Evolutionary conservation across 768 basidiomycete genomes (phyloP).

Genomic region (Rhizopogon vesiculosus): DNA sequence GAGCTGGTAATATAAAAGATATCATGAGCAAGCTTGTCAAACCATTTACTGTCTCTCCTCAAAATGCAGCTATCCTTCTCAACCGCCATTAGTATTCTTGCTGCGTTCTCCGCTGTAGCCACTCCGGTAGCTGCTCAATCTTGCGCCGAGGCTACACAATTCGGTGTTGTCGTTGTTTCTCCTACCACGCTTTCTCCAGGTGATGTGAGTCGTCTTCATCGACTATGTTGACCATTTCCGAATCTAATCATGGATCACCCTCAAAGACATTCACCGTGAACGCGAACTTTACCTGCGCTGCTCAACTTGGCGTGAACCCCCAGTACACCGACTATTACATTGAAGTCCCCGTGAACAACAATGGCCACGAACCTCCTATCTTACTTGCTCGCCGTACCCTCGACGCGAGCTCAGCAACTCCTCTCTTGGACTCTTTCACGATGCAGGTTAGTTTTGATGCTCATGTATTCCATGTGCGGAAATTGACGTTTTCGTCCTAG

Average conservation of each 20-base stretch:
- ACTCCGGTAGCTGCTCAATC: conserved; percentile 15
- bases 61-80: conserved; percentile 15
- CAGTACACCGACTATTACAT: conserved; percentile 28
- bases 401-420: not conserved
- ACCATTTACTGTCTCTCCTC: not conserved
- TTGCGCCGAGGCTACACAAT: conserved; percentile 19
- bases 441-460: conserved; percentile 9
- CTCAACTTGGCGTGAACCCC: conserved; percentile 14
- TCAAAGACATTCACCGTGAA: conserved; percentile 16
- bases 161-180: conserved; percentile 12
- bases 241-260: conserved; percentile 1
- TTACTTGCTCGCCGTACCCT: conserved; percentile 20
- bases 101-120: conserved; percentile 11
- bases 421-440: conserved; percentile 11
- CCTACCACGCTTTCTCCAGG: conserved; percentile 19
- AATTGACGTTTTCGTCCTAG: conserved; percentile 12
- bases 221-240: not conserved
- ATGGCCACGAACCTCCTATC: conserved; percentile 25
- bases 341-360: conserved; percentile 27
- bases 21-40: not conserved
- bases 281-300: conserved; percentile 22
- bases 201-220: conserved; percentile 11
- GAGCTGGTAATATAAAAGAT: not conserved
- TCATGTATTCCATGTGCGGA: not conserved
- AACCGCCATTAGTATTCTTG: conserved; percentile 3